phyloP scores from a whole-genome alignment of 208 protist species.

The Leishmania tropica region DNA sequence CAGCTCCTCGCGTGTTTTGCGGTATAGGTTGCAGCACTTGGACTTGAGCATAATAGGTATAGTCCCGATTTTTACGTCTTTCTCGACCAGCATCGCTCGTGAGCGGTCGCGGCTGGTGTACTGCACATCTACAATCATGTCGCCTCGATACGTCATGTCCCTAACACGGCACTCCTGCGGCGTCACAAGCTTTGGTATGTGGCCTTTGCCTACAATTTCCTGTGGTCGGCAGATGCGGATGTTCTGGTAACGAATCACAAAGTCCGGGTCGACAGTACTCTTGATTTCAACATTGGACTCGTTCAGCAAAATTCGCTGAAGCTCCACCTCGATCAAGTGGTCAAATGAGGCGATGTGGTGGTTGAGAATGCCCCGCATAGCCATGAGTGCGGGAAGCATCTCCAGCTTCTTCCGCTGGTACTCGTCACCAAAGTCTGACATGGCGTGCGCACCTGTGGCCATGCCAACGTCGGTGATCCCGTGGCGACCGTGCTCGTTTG shows the following conservation, averaged over 20 bases:
- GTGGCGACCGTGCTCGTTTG: background rate
- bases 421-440: conserved; percentile 38
- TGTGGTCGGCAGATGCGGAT: conserved; percentile 80
- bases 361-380: conserved; percentile 87
- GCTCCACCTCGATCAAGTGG: conserved; percentile 85
- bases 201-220: conserved; percentile 85
- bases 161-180: conserved; percentile 97
- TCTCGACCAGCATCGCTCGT: conserved; percentile 61
- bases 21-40: conserved; percentile 95
- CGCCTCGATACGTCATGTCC: conserved; percentile 94
- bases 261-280: conserved; percentile 84
- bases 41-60: conserved; percentile 99
- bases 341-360: conserved; percentile 92
- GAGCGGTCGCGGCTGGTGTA: conserved; percentile 76
- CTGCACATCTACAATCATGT: conserved; percentile 90
- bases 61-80: conserved; percentile 95
- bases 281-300: conserved; percentile 91
- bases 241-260: conserved; percentile 87
- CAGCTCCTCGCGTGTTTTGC: conserved; percentile 93
- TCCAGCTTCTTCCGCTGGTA: conserved; percentile 80
- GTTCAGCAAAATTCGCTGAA: conserved; percentile 86
- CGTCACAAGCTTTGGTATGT: conserved; percentile 73
- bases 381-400: conserved; percentile 81
- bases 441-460: background rate
- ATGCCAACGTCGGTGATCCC: no score